Conservation (phyloP, 345 rosid species). For the Linum lewisii region DNA sequence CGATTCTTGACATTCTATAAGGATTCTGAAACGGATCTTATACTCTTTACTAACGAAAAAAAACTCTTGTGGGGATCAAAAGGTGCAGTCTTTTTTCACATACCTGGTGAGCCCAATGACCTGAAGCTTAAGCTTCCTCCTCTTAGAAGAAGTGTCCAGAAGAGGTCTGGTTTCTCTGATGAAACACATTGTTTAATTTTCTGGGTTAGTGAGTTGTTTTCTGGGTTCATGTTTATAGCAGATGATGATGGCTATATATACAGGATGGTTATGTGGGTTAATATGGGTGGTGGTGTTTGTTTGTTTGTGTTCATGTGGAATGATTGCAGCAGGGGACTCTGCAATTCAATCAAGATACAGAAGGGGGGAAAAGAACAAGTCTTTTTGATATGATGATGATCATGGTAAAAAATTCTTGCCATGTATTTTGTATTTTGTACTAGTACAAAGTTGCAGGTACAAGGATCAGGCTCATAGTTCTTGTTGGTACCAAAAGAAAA, state of each 20-base stretch:
- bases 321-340: neutral
- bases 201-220: neutral
- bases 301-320: neutral
- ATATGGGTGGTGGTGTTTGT: too few relatives aligned
- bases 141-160: neutral
- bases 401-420: neutral
- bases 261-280: too few relatives aligned
- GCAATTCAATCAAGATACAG: neutral
- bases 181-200: neutral
- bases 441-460: neutral
- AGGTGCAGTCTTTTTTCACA: too few relatives aligned
- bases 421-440: neutral
- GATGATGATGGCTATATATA: too few relatives aligned
- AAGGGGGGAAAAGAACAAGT: neutral
- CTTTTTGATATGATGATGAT: neutral
- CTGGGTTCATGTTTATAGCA: too few relatives aligned
- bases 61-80: too few relatives aligned
- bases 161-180: neutral
- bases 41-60: too few relatives aligned
- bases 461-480: neutral
- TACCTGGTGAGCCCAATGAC: neutral
- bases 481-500: neutral
- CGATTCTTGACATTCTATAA: too few relatives aligned
- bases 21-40: too few relatives aligned
- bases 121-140: neutral